phyloP scores from a whole-genome alignment of 805 yeast genomes.

The Huiozyma sinensis region DNA sequence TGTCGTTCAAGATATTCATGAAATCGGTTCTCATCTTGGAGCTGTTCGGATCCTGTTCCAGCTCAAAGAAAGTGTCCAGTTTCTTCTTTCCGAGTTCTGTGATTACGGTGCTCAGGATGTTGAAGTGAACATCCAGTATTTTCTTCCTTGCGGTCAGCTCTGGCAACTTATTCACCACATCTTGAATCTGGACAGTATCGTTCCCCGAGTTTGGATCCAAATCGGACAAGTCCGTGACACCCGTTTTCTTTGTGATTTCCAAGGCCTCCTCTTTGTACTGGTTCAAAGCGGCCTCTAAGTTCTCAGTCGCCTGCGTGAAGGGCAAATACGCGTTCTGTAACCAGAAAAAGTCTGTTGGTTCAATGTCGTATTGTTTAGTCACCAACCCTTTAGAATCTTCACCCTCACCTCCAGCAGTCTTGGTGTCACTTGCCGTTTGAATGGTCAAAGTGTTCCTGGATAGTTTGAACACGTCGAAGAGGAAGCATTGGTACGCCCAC shows the following conservation, averaged over 20 bases:
- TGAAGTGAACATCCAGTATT: conserved; percentile 94
- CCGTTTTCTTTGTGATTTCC: conserved; percentile 68
- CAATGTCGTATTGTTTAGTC: conserved; percentile 79
- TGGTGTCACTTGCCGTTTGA: conserved; percentile 21
- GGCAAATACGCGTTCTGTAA: conserved; percentile 70
- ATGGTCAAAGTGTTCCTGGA: conserved; percentile 73
- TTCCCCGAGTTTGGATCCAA: conserved; percentile 43
- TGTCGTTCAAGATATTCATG: conserved; percentile 43
- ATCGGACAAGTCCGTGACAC: conserved; percentile 60
- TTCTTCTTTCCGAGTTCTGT: conserved; percentile 78
- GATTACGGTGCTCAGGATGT: conserved; percentile 74
- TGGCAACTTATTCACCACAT: conserved; percentile 86
- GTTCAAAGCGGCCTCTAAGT: conserved; percentile 75
- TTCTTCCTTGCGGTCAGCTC: conserved; percentile 81
- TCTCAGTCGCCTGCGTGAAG: conserved; percentile 98
- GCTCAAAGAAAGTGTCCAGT: conserved; percentile 84
- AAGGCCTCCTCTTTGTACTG: conserved; percentile 80
- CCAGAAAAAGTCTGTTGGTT: conserved; percentile 94
- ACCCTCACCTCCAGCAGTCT: conserved; percentile 19
- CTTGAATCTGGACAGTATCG: conserved; percentile 62
- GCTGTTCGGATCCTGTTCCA: conserved; percentile 69
- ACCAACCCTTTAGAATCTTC: conserved; percentile 61
- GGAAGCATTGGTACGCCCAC: conserved; percentile 96
- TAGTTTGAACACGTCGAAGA: conserved; percentile 79
- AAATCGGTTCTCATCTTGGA: conserved; percentile 43